Evolutionary conservation across 2,329 filamentous ascomycete genomes (phyloP), one percentile per base, ranked within the genome.

Genomic region (Boeremia lycopersici): DNA sequence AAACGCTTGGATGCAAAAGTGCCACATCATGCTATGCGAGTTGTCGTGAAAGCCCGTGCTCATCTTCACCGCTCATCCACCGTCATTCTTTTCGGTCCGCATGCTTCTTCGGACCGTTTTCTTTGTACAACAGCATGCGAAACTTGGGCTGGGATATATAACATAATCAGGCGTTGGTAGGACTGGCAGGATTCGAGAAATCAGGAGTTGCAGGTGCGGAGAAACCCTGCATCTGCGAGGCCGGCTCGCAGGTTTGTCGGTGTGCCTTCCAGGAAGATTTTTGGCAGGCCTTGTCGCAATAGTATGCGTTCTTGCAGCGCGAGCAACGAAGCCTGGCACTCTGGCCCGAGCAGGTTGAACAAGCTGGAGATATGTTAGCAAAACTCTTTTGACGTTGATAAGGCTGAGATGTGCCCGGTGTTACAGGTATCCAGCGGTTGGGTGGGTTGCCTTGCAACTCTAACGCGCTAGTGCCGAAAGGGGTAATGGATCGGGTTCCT

Each of bases 261-360:
- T 85, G 82, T 2, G 53, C 46, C 59, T 81, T 80, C 80, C 79
- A 85, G 63, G 84, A 75, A 1, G 68, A 63, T 57, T 79, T 81
- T 64, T 84, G 79, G 70, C 82, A 85, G 31, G 78, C 76, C 23
- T 73, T 73, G 36, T 79, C 81, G 74, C 82, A 86, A 69, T 85
- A 85, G 25, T 60, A 69, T 0, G 75, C 72, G 0, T 59, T 59
- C n/a, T 71, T 73, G 75, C 82, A 84, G 59, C 77, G 79, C n/a
- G 77, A 75, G 64, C 81, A 84, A 45, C 68, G 71, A 38, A 65
- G 57, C 50, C 61, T 61, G 4, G 65, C 65, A 19, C 49, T 47
- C 30, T 63, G 52, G 57, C 64, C 55, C 9, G 67, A 57, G 53
- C 67, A 68, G 43, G 65, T 65, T 17, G 67, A 56, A 47, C 63